phyloP scores from a whole-genome alignment of 768 basidiomycete species.

The Pleurotus salmoneostramineus region DNA sequence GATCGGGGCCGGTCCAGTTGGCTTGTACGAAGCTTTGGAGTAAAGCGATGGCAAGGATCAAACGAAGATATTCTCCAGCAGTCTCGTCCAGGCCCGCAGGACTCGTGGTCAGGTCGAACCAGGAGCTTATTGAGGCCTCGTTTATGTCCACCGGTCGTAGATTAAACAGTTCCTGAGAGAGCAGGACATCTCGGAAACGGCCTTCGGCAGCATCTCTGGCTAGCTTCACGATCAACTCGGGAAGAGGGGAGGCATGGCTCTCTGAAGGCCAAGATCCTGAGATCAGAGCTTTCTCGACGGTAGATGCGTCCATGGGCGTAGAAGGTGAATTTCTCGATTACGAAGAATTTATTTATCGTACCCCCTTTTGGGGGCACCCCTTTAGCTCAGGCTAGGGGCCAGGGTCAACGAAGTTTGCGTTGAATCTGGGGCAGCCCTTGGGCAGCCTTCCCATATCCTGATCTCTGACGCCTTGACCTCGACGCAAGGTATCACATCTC shows the following conservation, averaged over 20 bases:
- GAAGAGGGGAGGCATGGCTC: conserved; percentile 12
- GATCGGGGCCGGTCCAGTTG: conserved; percentile 95
- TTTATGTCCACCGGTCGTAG: conserved; percentile 14
- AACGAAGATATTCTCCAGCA: conserved; percentile 49
- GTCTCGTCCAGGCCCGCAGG: conserved; percentile 20
- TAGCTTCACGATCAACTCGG: conserved; percentile 26
- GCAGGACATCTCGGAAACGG: conserved; percentile 50
- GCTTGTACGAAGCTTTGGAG: conserved; percentile 88
- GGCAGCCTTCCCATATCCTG: no score
- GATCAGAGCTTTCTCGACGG: conserved; percentile 57
- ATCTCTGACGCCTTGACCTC: no score
- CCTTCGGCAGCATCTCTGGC: conserved; percentile 58
- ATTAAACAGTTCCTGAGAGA: conserved; percentile 37
- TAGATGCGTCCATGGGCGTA: conserved; percentile 12
- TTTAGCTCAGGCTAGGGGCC: no score
- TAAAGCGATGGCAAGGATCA: conserved; percentile 72
- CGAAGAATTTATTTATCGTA: no score
- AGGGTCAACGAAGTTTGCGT: no score
- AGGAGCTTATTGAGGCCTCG: conserved; percentile 30
- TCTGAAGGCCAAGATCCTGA: conserved; percentile 36
- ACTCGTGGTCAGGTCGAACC: conserved; percentile 25
- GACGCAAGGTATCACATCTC: no score
- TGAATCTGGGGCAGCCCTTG: no score
- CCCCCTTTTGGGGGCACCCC: no score
- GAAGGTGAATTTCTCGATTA: neutral